Base-by-base conservation (phyloP, 495 filamentous ascomycete genomes). In the Podospora comata region DNA sequence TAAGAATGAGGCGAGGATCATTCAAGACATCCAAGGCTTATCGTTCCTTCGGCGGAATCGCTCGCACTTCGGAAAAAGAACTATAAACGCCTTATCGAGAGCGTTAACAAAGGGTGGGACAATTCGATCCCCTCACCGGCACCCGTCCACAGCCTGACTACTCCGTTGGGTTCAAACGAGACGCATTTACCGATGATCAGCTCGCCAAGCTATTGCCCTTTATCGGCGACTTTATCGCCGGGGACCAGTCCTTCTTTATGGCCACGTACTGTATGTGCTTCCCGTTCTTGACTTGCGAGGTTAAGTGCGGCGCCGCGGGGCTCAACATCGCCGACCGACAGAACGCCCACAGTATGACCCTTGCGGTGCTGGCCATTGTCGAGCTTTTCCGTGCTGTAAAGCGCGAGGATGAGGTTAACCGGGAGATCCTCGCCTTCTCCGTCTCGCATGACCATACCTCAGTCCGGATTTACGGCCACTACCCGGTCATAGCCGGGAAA, bases 371-470 rank as follows among this genome's bases (percentile, higher is more conserved):
- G 39, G 79, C 58, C 58, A 62, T 81, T 19, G 71, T 78, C 26
- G 74, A 81, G 67, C 78, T 83, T 55, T 77, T 73, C 56, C 57
- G 64, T 64, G 13, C 54, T 15, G 75, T 81, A 1, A 68, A 73
- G 30, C 78, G 77, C 57, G 69, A 79, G 70, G 64, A 74, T 55
- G 78, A 83, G 72, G 68, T 83, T 23, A 57, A 83, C 67, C 74
- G 72, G 60, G 67, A 80, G 69, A 79, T 81, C 34, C 73, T 82
- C 65, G 74, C 75, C 48, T 85, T 85, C 76, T 85, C 80, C 2
- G 74, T 86, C 67, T 85, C 80, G 27, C 79, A 84, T 71, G 72
- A 85, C 69, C 64, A 80, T 54, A 26, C 64, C 19, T 67, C 67
- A 6, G 77, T 83, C 26, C 68, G 74, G 23, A 81, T 85, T 23